phyloP scores from a whole-genome alignment of 2,329 filamentous ascomycete species.

The Ascochyta koolunga region DNA sequence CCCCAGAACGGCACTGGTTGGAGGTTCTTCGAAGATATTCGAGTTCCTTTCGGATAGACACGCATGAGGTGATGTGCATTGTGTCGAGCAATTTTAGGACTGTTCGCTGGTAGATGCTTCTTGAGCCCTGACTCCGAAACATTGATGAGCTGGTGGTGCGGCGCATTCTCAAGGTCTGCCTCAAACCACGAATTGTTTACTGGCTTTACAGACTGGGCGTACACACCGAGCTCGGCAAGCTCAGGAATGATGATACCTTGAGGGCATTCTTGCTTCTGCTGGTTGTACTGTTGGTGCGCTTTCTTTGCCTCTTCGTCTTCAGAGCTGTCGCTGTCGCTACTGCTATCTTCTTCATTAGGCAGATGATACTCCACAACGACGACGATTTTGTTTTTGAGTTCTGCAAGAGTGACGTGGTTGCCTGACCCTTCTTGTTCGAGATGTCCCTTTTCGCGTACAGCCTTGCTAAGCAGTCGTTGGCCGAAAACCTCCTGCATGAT shows the following conservation, averaged over 20 bases:
- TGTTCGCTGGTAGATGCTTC: constrained; percentile 56
- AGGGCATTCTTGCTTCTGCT: constrained; percentile 57
- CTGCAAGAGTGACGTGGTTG: constrained; percentile 63
- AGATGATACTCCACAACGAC: constrained; percentile 73
- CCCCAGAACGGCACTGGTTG: constrained; percentile 69
- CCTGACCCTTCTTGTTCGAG: constrained; percentile 59
- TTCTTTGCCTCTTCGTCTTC: constrained; percentile 53
- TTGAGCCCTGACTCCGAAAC: constrained; percentile 68
- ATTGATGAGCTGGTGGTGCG: constrained; percentile 72
- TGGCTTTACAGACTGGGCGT: constrained; percentile 73
- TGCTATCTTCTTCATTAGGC: constrained; percentile 56
- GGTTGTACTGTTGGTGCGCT: constrained; percentile 61
- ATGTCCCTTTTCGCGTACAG: constrained; percentile 62
- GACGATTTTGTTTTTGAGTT: constrained; percentile 67
- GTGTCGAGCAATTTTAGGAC: constrained; percentile 61
- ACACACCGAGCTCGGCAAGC: constrained; percentile 69
- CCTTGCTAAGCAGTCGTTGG: constrained; percentile 63
- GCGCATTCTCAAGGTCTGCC: constrained; percentile 54
- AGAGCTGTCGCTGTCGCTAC: constrained; percentile 38
- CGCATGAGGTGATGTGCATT: constrained; percentile 72
- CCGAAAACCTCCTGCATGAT: constrained; percentile 71
- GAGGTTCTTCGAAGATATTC: constrained; percentile 70
- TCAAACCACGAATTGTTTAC: constrained; percentile 70
- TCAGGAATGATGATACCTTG: constrained; percentile 65
- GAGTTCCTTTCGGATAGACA: constrained; percentile 71